Conservation (phyloP, 345 rosid species). For the Melaleuca alternifolia region DNA sequence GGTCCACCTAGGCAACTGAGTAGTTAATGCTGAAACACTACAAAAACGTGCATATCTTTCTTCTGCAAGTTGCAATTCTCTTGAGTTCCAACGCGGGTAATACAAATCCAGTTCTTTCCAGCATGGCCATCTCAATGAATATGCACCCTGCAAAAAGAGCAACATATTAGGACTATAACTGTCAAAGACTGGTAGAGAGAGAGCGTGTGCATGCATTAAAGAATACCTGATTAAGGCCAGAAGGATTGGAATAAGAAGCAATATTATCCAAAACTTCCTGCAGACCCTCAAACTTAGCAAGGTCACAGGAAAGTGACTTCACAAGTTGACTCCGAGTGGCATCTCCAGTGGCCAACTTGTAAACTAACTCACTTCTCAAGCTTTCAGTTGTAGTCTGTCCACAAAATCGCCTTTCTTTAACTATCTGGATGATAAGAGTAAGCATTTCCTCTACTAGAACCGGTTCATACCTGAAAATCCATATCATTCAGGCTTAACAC, state of each 20-base stretch:
- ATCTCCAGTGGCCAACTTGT: conserved; percentile 83
- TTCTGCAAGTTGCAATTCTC: conserved; percentile 91
- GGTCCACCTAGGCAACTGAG: conserved; percentile 86
- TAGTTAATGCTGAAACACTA: conserved; percentile 60
- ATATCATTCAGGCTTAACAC: neutral
- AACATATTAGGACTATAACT: neutral
- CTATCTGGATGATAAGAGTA: conserved; percentile 66
- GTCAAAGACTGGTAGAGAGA: neutral
- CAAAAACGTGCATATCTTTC: conserved; percentile 78
- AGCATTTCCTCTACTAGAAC: conserved; percentile 86
- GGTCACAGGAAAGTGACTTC: conserved; percentile 75
- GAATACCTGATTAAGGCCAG: conserved; percentile 84
- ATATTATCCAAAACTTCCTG: conserved; percentile 69
- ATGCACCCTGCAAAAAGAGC: conserved; percentile 50
- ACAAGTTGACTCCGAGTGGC: conserved; percentile 86
- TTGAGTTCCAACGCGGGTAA: conserved; percentile 81
- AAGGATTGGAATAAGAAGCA: conserved; percentile 71
- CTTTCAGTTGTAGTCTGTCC: conserved; percentile 63
- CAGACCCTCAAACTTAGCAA: conserved; percentile 64
- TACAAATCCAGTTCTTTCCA: conserved; percentile 97
- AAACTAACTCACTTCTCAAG: conserved; percentile 80
- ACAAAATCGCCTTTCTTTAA: conserved; percentile 89
- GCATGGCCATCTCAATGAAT: conserved; percentile 55
- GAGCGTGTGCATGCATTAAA: neutral
- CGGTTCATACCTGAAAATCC: conserved; percentile 64